phyloP scores from a whole-genome alignment of 2,329 filamentous ascomycete genomes.

The Fusarium anguioides region DNA sequence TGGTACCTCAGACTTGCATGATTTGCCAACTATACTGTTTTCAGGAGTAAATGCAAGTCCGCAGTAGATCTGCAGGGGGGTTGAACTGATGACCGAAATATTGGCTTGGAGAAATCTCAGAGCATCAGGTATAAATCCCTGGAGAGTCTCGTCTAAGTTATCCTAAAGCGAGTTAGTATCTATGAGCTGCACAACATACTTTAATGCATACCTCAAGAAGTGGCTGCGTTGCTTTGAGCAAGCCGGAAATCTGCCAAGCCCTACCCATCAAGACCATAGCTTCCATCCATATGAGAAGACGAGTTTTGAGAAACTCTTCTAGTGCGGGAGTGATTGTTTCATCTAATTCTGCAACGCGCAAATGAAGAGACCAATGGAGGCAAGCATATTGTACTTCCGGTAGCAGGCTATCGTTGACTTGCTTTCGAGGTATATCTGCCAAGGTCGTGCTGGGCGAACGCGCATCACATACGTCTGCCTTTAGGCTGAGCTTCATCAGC shows the following conservation, averaged over 20 bases:
- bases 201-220: not conserved
- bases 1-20: not conserved
- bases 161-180: not conserved
- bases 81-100: not conserved
- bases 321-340: not conserved
- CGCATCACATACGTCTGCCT: not conserved
- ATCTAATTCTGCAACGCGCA: not conserved
- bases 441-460: not conserved
- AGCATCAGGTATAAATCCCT: not conserved
- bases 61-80: not conserved
- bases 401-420: not conserved
- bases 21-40: not conserved
- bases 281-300: not conserved
- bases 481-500: not conserved
- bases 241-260: not conserved
- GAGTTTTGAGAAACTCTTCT: not conserved
- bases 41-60: not conserved
- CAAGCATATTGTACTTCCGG: not conserved
- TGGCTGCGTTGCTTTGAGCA: not conserved
- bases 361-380: not conserved
- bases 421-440: not conserved
- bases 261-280: not conserved
- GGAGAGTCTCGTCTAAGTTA: not conserved
- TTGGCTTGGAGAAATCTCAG: not conserved
- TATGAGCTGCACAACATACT: not conserved